These are phyloP conservation scores for Echites panduratus DNA, from an alignment of 257 asterid species.

Conservation along the genomic window DNA sequence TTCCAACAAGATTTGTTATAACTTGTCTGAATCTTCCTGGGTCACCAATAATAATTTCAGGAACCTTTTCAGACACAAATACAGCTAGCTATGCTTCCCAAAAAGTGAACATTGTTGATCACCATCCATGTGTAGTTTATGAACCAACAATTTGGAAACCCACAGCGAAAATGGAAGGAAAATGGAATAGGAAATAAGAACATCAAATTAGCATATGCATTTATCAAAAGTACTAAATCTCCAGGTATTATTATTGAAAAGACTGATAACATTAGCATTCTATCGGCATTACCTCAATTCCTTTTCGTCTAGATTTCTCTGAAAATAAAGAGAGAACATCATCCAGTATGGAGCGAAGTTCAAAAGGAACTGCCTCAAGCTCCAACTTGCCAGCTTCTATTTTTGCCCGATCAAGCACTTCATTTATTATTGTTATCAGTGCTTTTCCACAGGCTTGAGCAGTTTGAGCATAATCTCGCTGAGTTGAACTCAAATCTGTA, in stretches of 20 bases:
- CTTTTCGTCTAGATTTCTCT: constrained; percentile 77
- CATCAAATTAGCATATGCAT: constrained; percentile 3
- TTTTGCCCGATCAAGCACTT: constrained; percentile 89
- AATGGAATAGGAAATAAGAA: neutral
- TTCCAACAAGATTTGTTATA: constrained; percentile 85
- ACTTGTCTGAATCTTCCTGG: constrained; percentile 97
- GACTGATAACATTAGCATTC: neutral
- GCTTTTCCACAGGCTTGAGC: constrained; percentile 94
- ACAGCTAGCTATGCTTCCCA: constrained; percentile 73
- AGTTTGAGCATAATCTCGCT: constrained; percentile 85
- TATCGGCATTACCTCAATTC: constrained; percentile 59
- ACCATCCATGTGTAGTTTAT: neutral
- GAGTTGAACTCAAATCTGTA: constrained; percentile 76
- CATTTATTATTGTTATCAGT: constrained; percentile 77
- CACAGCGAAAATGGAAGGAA: neutral
- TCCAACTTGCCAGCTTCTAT: constrained; percentile 84
- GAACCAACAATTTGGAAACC: constrained; percentile 5
- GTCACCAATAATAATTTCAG: constrained; percentile 77
- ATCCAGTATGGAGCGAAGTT: constrained; percentile 65
- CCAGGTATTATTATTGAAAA: neutral
- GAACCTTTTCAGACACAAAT: constrained; percentile 85
- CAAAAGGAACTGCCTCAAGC: constrained; percentile 81
- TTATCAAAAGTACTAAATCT: neutral
- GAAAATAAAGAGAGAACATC: constrained; percentile 85
- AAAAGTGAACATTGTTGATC: constrained; percentile 7